Base-by-base conservation (phyloP, 108 stramenopile genomes). In the Cyclotella choctawhatcheeana region DNA sequence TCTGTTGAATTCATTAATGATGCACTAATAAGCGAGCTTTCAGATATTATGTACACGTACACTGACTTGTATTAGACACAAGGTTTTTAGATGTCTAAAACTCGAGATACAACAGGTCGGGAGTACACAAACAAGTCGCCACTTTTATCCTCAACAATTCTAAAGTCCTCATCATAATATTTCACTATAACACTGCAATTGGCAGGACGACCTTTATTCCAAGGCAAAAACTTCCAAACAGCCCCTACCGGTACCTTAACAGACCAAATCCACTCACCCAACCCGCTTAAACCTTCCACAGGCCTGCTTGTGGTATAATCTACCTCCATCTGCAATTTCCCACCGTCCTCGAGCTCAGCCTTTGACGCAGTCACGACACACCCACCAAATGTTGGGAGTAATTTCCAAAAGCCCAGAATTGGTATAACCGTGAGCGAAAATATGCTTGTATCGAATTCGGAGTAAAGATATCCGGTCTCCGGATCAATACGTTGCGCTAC, bases 371-470 rank as follows among this genome's bases (percentile, higher is more conserved):
- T 93, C 7, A 93, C 76, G 33, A 97, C 94, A 78, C 95, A 96
- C 13, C 96, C 96, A 56, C 96, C 96, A 77, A 97, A 97, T 18
- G 96, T 97, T 21, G 96, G 96, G 2, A 97, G 69, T 4, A 97
- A 77, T 65, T 93, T 94, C 84, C 92, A 94, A 92, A 92, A 97
- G 12, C 96, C 96, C 64, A 97, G 55, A 51, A 97, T 89, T 8
- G 96, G 96, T 58, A 97, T 85, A 22, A 91, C 93, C 0, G 96
- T 97, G 63, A 97, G 79, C 29, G 76, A 74, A 58, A 94, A 92
- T 25, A 91, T 82, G 16, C 79, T 83, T 0, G 95, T 92, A 66
- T 94, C 89, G 71, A 93, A 91, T 70, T 92, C 91, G 32, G 79
- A 82, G 74, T 88, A 93, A 44, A 95, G 60, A 53, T 88, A 89